phyloP scores from a whole-genome alignment of 2,329 filamentous ascomycete genomes.

The Davidsoniella australis region DNA sequence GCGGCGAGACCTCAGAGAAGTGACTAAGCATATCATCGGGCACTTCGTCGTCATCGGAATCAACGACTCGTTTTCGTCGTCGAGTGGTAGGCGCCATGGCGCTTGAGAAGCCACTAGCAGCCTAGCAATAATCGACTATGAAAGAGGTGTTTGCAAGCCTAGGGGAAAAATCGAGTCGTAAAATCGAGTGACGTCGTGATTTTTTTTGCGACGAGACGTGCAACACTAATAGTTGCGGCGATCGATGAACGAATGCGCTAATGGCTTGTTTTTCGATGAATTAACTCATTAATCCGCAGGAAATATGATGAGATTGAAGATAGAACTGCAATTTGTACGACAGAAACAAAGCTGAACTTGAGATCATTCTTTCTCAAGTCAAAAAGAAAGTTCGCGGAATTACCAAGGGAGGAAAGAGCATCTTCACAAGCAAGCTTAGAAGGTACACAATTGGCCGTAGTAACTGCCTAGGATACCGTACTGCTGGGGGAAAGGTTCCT shows the following conservation, averaged over 20 bases:
- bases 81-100: constrained; percentile 42
- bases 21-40: constrained; percentile 31
- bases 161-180: too few relatives aligned
- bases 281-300: too few relatives aligned
- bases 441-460: background rate
- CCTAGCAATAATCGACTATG: too few relatives aligned
- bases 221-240: too few relatives aligned
- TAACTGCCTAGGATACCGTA: background rate
- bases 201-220: too few relatives aligned
- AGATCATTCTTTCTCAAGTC: background rate
- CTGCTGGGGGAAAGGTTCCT: background rate
- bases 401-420: background rate
- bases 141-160: too few relatives aligned
- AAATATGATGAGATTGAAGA: too few relatives aligned
- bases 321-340: too few relatives aligned
- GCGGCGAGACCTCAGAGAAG: constrained; percentile 34
- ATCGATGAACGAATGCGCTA: too few relatives aligned
- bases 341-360: too few relatives aligned
- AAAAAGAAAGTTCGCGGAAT: background rate
- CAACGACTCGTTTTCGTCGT: constrained; percentile 38
- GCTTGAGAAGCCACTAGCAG: background rate
- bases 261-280: too few relatives aligned
- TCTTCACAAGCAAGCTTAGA: background rate
- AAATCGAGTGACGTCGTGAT: too few relatives aligned
- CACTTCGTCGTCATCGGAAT: constrained; percentile 31